Conservation (phyloP, 805 yeast genomes). For the Grigorovia yakushimaensis region DNA sequence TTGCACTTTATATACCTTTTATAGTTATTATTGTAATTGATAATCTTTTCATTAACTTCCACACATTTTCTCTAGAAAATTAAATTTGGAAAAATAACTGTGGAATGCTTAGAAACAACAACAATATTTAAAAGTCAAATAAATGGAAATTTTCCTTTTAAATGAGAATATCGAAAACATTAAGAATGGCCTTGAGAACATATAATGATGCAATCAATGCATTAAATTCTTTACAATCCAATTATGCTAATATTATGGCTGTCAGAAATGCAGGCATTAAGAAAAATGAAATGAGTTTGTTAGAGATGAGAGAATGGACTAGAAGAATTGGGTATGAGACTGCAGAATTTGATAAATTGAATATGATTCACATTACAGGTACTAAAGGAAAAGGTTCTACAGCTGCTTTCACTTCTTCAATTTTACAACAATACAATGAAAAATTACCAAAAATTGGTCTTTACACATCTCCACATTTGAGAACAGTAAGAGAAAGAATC, state of each 20-base stretch:
- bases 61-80: background rate
- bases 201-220: constrained; percentile 71
- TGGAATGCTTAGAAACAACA: no score
- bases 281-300: constrained; percentile 59
- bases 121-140: no score
- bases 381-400: constrained; percentile 98
- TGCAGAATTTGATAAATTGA: constrained; percentile 59
- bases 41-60: background rate
- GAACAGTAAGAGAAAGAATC: constrained; percentile 85
- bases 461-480: constrained; percentile 94
- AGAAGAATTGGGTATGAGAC: constrained; percentile 59
- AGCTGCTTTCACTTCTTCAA: constrained; percentile 84
- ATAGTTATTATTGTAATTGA: background rate
- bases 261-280: constrained; percentile 57
- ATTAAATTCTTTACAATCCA: constrained; percentile 80
- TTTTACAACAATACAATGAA: constrained; percentile 51
- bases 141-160: background rate
- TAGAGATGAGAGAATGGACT: constrained; percentile 80
- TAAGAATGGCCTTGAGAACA: constrained; percentile 19
- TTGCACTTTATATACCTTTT: background rate
- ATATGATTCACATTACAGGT: constrained; percentile 88
- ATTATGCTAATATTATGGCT: constrained; percentile 83
- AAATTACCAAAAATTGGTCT: constrained; percentile 58
- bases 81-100: background rate
- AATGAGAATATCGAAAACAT: constrained; percentile 12